Percentiles rank a stretch among this genome's conserved stretches.
These are phyloP conservation scores for Mimosa bimucronata DNA, from an alignment of 306 rosid species.

Conservation along the genomic window DNA sequence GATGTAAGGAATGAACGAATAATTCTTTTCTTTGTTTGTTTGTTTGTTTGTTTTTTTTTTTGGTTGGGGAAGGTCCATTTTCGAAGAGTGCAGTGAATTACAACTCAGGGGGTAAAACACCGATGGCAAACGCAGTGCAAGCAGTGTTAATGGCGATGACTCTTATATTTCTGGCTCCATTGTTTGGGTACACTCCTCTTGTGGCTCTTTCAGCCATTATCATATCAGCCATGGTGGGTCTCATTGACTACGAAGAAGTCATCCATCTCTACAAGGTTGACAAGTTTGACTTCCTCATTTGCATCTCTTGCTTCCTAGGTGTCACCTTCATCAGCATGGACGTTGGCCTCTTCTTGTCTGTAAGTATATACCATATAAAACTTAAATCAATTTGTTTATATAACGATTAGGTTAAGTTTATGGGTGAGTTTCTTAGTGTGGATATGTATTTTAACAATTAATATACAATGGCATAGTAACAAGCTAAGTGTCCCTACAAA, in stretches of 20 bases:
- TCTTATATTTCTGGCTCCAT: constrained; percentile 71
- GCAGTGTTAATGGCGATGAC: constrained; percentile 63
- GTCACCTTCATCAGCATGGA: constrained; percentile 70
- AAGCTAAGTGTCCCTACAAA: too few species aligned
- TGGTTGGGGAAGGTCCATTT: constrained; percentile 71
- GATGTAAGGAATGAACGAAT: not conserved
- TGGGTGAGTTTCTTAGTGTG: too few species aligned
- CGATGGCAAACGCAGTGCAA: constrained; percentile 76
- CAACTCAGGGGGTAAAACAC: constrained; percentile 74
- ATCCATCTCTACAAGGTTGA: constrained; percentile 71
- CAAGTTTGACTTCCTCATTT: constrained; percentile 76
- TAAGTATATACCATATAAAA: too few species aligned
- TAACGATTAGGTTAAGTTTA: too few species aligned
- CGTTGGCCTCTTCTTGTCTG: constrained; percentile 72
- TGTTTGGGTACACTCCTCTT: constrained; percentile 81
- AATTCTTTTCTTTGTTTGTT: too few species aligned
- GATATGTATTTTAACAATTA: too few species aligned
- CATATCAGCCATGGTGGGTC: constrained; percentile 79
- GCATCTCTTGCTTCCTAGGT: constrained; percentile 75
- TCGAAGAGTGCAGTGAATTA: constrained; percentile 93
- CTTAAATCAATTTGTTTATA: too few species aligned
- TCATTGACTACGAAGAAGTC: constrained; percentile 57
- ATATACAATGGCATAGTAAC: too few species aligned
- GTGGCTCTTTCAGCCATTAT: constrained; percentile 91
- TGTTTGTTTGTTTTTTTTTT: not conserved